These are phyloP conservation scores for Hypsizygus marmoreus DNA, from an alignment of 768 basidiomycete genomes.

Conservation along the genomic window DNA sequence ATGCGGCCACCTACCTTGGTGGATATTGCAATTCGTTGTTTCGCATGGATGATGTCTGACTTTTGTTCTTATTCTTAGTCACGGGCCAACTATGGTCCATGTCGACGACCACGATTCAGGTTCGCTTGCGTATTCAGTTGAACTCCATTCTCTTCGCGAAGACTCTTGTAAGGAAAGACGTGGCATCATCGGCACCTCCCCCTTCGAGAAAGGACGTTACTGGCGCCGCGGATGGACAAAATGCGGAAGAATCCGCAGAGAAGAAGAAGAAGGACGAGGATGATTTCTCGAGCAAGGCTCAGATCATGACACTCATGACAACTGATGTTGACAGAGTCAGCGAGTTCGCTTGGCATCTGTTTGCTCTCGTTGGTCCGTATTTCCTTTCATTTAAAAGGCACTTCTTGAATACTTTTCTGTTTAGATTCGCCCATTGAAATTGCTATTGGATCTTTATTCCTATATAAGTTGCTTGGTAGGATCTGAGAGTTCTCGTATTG, in stretches of 20 bases:
- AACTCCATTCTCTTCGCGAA: constrained; percentile 87
- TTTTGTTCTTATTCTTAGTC: constrained; percentile 34
- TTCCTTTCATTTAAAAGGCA: not conserved
- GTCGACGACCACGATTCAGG: constrained; percentile 69
- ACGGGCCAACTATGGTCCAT: constrained; percentile 74
- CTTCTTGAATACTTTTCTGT: not conserved
- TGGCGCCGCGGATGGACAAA: constrained; percentile 12
- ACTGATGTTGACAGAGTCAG: constrained; percentile 90
- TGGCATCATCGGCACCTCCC: constrained; percentile 61
- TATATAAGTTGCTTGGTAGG: constrained; percentile 76
- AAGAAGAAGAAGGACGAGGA: constrained; percentile 48
- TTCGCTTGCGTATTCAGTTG: constrained; percentile 70
- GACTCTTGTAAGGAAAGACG: constrained; percentile 83
- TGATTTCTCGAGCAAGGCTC: constrained; percentile 66
- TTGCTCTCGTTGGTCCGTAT: constrained; percentile 63
- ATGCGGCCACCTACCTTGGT: constrained; percentile 36
- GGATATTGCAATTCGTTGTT: too few relatives aligned
- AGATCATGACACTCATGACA: constrained; percentile 96
- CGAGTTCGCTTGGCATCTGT: constrained; percentile 81
- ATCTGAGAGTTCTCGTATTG: constrained; percentile 12
- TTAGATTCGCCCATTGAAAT: constrained; percentile 81
- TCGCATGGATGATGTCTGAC: not conserved
- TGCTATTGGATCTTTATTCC: constrained; percentile 68
- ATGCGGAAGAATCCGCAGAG: not conserved
- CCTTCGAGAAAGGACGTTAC: constrained; percentile 20